Evolutionary conservation across 2,329 filamentous ascomycete genomes (phyloP), one percentile per base, ranked within the genome.

Genomic region (Rhytidhysteron rufulum): DNA sequence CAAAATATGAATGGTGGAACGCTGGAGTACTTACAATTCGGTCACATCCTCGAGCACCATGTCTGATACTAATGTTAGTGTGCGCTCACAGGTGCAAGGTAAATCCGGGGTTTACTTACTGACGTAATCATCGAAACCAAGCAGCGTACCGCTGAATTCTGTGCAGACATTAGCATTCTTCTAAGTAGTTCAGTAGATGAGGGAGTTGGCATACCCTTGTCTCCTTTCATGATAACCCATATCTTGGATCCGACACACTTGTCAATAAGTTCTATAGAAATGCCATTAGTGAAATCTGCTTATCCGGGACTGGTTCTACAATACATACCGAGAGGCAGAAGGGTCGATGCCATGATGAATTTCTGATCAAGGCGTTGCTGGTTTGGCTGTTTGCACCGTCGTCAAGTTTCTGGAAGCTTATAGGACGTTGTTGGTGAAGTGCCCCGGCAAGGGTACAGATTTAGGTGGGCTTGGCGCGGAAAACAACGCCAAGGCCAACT

Each of bases 191-290:
- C 10, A 24, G 21, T 21, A 10, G 33, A 21, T 19, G 5, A n/a
- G n/a, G n/a, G n/a, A n/a, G n/a, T n/a, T n/a, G 29, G 30, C 43
- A 45, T 70, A 95, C 93, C 93, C 75, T 96, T 97, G 65, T 97
- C 93, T 52, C 90, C 88, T 72, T 98, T 98, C 93, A 98, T 98
- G 58, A 98, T 82, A 49, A 98, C 90, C 90, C 91, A 96, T 67
- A 98, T 97, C 58, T 85, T 86, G 40, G 90, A 97, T 47, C 93
- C 93, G 51, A 98, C 90, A 65, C 93, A 98, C 71, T 96, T 96
- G 75, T 98, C 93, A 68, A 98, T 97, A 63, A 98, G 82, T 71
- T 98, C 93, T 95, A 60, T 49, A 39, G 39, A 29, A 3, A 31
- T 42, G 10, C 32, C 16, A 29, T 30, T 18, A 33, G 17, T 16